Evolutionary conservation across 495 filamentous ascomycete genomes (phyloP).

Genomic region (Chaetomium tenue): DNA sequence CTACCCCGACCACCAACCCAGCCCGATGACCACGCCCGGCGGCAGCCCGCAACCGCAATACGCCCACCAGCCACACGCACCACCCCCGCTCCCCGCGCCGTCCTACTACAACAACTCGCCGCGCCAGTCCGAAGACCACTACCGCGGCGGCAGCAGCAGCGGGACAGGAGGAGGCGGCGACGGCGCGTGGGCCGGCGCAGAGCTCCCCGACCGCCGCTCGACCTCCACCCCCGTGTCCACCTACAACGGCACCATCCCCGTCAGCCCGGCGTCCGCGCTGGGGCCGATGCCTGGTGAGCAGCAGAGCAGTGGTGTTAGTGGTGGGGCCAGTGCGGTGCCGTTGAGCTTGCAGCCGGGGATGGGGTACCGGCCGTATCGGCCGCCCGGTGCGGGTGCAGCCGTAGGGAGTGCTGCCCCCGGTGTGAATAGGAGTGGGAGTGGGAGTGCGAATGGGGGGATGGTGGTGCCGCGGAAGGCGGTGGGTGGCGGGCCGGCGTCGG

Average conservation of each 20-base stretch:
- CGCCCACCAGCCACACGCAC: constrained; percentile 2
- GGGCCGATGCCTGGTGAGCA: constrained; percentile 13
- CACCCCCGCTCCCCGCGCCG: neutral
- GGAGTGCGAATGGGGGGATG: neutral
- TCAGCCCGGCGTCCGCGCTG: constrained; percentile 19
- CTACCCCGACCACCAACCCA: constrained; percentile 15
- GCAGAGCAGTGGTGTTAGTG: neutral
- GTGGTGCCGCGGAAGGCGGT: constrained; percentile 1
- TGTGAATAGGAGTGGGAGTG: neutral
- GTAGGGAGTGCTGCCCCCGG: no score
- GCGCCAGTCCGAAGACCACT: neutral
- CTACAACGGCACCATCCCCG: constrained; percentile 16
- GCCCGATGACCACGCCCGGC: constrained; percentile 14
- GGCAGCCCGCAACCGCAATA: constrained; percentile 1
- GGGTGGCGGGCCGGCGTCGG: neutral
- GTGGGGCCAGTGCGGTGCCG: constrained; percentile 13
- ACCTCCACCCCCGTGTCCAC: constrained; percentile 19
- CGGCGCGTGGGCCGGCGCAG: no score
- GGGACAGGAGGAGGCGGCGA: neutral
- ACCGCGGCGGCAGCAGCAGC: neutral
- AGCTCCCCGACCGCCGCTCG: neutral
- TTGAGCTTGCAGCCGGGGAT: constrained; percentile 22
- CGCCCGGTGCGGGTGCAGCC: neutral
- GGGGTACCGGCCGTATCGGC: constrained; percentile 20
- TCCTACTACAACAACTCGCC: constrained; percentile 16